A percentile compares a stretch with the other conserved stretches of the same genome.
phyloP scores from a whole-genome alignment of 2,329 filamentous ascomycete species.

The Fusarium verrucosum region DNA sequence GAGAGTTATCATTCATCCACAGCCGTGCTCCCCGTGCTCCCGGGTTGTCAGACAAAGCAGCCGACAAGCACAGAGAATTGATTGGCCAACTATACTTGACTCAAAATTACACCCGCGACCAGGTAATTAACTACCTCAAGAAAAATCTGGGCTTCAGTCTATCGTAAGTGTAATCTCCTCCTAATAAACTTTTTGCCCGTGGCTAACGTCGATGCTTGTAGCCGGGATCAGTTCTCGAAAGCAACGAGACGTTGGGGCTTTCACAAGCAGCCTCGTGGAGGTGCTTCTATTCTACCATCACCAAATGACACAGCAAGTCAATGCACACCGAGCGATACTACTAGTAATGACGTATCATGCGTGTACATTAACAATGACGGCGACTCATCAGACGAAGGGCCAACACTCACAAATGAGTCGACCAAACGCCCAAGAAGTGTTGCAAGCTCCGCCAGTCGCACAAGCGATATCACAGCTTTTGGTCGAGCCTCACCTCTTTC shows the following conservation, averaged over 20 bases:
- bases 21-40: background rate
- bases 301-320: background rate
- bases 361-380: background rate
- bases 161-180: background rate
- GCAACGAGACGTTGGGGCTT: conserved; percentile 6
- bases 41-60: background rate
- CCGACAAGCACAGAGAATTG: background rate
- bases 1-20: background rate
- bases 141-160: background rate
- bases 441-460: background rate
- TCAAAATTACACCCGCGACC: background rate
- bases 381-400: background rate
- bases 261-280: background rate
- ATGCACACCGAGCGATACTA: background rate
- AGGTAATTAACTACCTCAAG: background rate
- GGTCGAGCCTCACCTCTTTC: background rate
- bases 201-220: background rate
- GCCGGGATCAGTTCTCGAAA: conserved; percentile 2
- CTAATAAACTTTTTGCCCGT: rapidly evolving
- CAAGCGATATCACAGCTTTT: background rate
- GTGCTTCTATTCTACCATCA: rapidly evolving
- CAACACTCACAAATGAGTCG: background rate
- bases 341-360: background rate
- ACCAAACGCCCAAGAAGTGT: background rate
- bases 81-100: background rate